phyloP scores from a whole-genome alignment of 768 basidiomycete species.

The Panaeolus papilionaceus region DNA sequence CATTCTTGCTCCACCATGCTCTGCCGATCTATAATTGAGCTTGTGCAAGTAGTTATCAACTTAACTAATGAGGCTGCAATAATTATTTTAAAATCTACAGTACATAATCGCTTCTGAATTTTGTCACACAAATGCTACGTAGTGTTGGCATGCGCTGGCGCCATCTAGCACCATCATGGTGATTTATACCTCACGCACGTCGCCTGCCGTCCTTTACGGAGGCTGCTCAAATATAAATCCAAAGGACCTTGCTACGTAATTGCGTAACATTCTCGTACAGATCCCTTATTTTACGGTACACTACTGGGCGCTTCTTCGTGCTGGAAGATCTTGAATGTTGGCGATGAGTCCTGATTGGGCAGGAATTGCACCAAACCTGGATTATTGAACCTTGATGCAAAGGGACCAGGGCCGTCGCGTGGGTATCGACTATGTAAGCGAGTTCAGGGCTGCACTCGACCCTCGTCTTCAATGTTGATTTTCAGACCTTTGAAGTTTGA shows the following conservation, averaged over 20 bases:
- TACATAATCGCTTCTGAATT: neutral
- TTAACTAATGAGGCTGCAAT: neutral
- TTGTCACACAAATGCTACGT: too few species aligned
- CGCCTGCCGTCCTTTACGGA: neutral
- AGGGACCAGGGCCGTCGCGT: neutral
- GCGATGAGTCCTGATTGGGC: neutral
- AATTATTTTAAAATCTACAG: neutral
- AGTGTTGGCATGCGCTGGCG: too few species aligned
- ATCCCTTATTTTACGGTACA: neutral
- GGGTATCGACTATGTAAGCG: conserved; percentile 1
- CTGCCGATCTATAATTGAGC: neutral
- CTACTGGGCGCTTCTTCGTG: neutral
- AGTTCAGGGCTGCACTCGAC: neutral
- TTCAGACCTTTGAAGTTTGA: too few species aligned
- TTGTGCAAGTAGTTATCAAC: neutral
- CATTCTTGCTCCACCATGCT: neutral
- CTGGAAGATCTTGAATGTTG: neutral
- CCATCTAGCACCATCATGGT: too few species aligned
- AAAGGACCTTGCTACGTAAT: neutral
- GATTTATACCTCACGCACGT: too few species aligned
- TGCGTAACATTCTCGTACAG: neutral
- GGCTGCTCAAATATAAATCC: neutral
- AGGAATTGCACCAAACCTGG: neutral
- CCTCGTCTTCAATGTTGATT: neutral
- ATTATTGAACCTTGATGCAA: neutral